phyloP scores from a whole-genome alignment of 2,329 filamentous ascomycete genomes.

The Claviceps arundinis region DNA sequence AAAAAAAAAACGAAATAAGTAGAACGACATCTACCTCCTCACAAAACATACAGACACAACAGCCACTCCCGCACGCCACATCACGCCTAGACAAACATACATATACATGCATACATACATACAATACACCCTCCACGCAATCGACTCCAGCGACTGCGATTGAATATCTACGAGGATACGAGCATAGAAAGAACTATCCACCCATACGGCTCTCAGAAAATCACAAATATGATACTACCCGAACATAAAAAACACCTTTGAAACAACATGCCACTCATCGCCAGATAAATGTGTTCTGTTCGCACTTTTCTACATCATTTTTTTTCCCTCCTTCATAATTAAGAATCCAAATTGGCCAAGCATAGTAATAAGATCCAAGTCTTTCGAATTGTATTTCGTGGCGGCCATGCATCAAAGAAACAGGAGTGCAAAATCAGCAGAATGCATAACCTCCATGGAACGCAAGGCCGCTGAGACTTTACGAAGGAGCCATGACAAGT shows the following conservation, averaged over 20 bases:
- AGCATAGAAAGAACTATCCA: background rate
- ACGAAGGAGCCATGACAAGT: slow-evolving; percentile 55
- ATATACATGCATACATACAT: background rate
- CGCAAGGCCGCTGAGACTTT: background rate
- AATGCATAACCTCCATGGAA: background rate
- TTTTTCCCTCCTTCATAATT: too few species aligned
- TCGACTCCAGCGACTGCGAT: slow-evolving; percentile 5
- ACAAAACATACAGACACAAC: background rate
- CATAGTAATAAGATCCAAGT: background rate
- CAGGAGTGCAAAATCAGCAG: background rate
- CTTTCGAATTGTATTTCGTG: background rate
- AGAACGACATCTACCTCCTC: background rate
- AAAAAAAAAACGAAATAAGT: background rate
- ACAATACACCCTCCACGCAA: slow-evolving; percentile 1
- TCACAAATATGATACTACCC: background rate
- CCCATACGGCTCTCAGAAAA: background rate
- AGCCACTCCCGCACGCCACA: too few species aligned
- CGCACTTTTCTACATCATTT: too few species aligned
- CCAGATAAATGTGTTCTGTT: too few species aligned
- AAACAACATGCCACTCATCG: too few species aligned
- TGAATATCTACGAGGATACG: background rate
- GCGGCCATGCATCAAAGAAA: background rate
- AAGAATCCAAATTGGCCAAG: too few species aligned
- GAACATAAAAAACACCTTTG: too few species aligned
- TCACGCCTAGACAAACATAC: background rate